Conservation (phyloP, 768 basidiomycete genomes). For the Mycena metata region DNA sequence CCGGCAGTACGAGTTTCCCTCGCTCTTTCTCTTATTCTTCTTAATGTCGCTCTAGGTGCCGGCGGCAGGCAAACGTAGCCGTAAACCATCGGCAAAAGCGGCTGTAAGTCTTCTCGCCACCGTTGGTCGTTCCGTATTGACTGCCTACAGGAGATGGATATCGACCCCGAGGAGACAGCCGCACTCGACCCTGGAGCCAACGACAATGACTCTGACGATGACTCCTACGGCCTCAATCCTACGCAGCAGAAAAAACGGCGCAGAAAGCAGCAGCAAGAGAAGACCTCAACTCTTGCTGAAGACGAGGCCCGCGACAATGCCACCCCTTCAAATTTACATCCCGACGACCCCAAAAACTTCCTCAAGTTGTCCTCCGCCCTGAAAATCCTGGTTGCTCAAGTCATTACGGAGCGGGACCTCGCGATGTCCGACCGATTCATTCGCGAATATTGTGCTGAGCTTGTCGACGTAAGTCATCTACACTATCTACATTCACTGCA, state of each 20-base stretch:
- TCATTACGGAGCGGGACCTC: neutral
- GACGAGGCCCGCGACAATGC: slow-evolving; percentile 8
- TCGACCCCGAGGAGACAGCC: neutral
- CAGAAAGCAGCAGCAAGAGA: too few species aligned
- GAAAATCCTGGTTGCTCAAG: slow-evolving; percentile 32
- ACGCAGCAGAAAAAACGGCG: too few species aligned
- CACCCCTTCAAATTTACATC: slow-evolving; percentile 18
- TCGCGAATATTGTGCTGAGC: neutral
- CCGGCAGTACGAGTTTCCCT: neutral
- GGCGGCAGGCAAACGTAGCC: neutral
- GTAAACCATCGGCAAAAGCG: neutral
- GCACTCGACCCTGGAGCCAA: slow-evolving; percentile 1
- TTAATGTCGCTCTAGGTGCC: too few species aligned
- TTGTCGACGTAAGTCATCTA: neutral
- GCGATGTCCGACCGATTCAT: neutral
- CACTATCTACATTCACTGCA: too few species aligned
- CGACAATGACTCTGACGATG: neutral
- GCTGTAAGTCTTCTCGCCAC: neutral
- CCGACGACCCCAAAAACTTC: slow-evolving; percentile 40
- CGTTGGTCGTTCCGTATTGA: too few species aligned
- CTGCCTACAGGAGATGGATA: slow-evolving; percentile 8
- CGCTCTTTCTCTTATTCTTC: too few species aligned
- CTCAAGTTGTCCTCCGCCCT: slow-evolving; percentile 39
- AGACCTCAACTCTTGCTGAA: too few species aligned
- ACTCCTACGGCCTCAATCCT: too few species aligned